Evolutionary conservation across 192 early-diverging fungal genomes (phyloP), one percentile per base, ranked within the genome.

Genomic region (Spizellomyces sp.): DNA sequence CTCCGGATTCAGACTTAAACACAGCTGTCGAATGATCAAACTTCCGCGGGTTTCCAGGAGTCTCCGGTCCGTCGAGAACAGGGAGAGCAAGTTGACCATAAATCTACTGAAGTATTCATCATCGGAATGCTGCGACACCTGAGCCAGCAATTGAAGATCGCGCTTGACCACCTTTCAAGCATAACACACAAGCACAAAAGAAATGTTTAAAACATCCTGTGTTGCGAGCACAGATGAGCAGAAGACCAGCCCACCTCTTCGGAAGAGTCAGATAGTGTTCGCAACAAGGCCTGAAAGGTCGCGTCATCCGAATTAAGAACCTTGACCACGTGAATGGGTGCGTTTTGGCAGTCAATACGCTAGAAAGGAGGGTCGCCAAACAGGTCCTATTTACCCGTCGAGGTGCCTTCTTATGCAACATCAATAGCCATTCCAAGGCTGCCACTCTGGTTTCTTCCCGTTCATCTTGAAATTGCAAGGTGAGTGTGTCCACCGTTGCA

Each of bases 351-450:
- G 48, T n/a, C 41, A 72, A 78, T 61, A 65, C 21, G 45, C 14
- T 36, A 81, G 8, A 1, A 76, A 19, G 52, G 64, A 77, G 52
- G 36, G 71, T 46, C 3, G 27, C 27, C 27, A 36, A 36, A 36
- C 3, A 36, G 27, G 27, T 36, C 22, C 8, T 52, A 67, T 58
- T 22, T 63, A 91, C 88, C 81, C 87, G 85, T 56, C 86, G 88
- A 0, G 96, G 95, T 8, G 94, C 90, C 67, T 96, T 96, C 58
- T 90, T 92, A 72, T 99, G 96, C 48, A 99, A 77, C 89, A 98
- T 94, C n/a, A 96, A 74, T 9, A 99, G 81, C 98, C 98, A 99
- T 45, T 96, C 95, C 75, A 99, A 80, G 44, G 92, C 91, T 0
- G 94, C 92, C 5, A 95, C 86, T 44, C 96, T 84, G 1, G 98